Base-by-base conservation (phyloP, 108 stramenopile species). In the Cyclotella baltica region DNA sequence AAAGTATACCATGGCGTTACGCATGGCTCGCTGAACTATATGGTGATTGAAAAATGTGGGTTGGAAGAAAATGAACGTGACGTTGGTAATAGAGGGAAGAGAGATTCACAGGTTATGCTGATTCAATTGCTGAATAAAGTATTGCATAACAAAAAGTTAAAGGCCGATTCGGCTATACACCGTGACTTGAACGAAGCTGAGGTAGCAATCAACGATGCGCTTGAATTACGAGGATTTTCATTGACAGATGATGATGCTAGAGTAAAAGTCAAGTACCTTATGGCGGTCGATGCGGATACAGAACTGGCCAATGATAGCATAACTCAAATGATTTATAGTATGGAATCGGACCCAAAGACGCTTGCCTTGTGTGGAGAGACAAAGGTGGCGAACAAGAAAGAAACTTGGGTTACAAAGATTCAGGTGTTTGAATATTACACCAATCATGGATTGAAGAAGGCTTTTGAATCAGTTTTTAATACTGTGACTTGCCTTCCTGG, bases 361-460 rank as follows among this genome's bases (percentile, higher is more conserved):
- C 67, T 85, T 9, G 87, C 87, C 18, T 77, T 84, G 22, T 87
- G 87, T 51, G 87, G 87, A 20, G 87, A 87, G 40, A 87, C 87
- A 2, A 67, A 81, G 64, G 87, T 87, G 13, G 87, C 85, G 43
- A 87, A 87, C 73, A 87, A 85, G 58, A 16, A 75, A 25, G 40
- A 70, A 18, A 59, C 43, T 25, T 84, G 84, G 83, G 84, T 87
- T 0, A 87, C 87, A 1, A 83, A 78, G 87, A 84, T 87, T 25
- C 87, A 87, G 66, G 87, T 87, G 0, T 87, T 83, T 65, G 87
- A 87, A 61, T 84, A 87, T 67, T 87, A 72, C 68, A 78, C 77
- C 0, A 85, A 77, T 55, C 87, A 87, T 43, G 76, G 83, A 38
- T 52, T 83, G 68, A 85, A 85, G 68, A 87, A 87, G 69, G 79